Evolutionary conservation across 352 stramenopile species (phyloP), one percentile per base, ranked within the genome.

Genomic region (Phytophthora ohioensis): DNA sequence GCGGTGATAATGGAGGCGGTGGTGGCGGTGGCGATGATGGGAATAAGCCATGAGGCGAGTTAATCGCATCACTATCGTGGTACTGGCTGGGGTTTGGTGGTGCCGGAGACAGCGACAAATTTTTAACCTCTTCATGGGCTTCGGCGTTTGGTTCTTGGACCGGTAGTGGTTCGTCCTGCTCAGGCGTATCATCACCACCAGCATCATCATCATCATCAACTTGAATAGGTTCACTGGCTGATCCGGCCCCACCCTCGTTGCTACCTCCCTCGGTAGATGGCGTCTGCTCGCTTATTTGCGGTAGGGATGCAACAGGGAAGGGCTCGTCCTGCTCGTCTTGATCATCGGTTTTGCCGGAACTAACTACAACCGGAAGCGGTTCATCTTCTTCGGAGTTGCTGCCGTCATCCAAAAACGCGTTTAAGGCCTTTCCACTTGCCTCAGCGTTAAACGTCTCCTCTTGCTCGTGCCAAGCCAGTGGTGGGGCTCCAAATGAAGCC

Each of bases 361-460:
- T 52, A 9, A 13, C 39, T 55, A 41, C 53, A 58, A 64, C 74
- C 7, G 83, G 83, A 34, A 92, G 71, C 0, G 84, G 84, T 42
- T 92, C 84, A 48, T 92, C 84, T 67, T 92, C 84, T 64, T 90
- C 80, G 3, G 77, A 81, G 32, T 76, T 87, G 49, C 77, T 88
- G 21, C 76, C 82, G 54, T 91, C 79, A 12, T 91, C 76, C 43
- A 94, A 83, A 57, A 95, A 92, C 3, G 85, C 86, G n/a, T 80
- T 88, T 39, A 91, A 88, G 17, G 85, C 84, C 49, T 92, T 82
- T 35, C 77, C 87, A 35, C 84, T 92, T 21, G 84, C 84, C 54
- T 79, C 71, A 0, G 78, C 78, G 55, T 90, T 90, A 64, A 91
- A 95, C 7, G 56, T 56, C 3, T 73, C 53, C 1, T 69, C 38